phyloP scores from a whole-genome alignment of 1,284 basidiomycete genomes.

The Volvariella volvacea region DNA sequence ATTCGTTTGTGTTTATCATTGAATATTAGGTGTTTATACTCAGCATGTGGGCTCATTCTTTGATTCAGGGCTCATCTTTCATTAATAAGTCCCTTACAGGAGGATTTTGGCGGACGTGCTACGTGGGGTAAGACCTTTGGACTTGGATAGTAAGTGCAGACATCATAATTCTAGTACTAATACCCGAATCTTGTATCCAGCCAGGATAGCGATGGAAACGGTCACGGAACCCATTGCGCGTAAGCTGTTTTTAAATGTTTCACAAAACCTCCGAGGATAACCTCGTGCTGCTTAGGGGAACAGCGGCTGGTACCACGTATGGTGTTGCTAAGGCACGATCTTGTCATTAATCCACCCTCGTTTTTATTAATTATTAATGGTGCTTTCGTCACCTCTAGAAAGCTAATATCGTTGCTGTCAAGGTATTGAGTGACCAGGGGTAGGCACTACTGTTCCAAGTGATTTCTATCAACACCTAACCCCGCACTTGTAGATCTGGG shows the following conservation, averaged over 20 bases:
- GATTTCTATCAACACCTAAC: not conserved
- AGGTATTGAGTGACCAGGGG: not conserved
- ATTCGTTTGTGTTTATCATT: no score
- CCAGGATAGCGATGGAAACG: not conserved
- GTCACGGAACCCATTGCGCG: conserved; percentile 2
- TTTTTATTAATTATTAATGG: not conserved
- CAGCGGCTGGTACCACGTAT: not conserved
- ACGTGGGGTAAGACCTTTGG: not conserved
- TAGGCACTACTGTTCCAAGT: not conserved
- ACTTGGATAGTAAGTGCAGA: no score
- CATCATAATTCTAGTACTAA: not conserved
- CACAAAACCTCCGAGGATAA: no score
- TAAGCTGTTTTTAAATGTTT: not conserved
- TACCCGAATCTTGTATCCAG: not conserved
- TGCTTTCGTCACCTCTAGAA: not conserved
- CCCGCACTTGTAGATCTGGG: not conserved
- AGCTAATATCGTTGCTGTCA: not conserved
- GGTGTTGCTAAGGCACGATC: conserved; percentile 19
- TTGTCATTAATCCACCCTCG: not conserved
- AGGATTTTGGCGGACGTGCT: not conserved
- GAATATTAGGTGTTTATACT: no score
- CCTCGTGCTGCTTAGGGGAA: not conserved
- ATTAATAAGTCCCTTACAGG: not conserved
- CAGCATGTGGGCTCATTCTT: no score
- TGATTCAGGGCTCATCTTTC: no score